A percentile compares a stretch with the other conserved stretches of the same genome.
Conservation (phyloP, 495 filamentous ascomycete species). For the Xylaria flabelliformis region DNA sequence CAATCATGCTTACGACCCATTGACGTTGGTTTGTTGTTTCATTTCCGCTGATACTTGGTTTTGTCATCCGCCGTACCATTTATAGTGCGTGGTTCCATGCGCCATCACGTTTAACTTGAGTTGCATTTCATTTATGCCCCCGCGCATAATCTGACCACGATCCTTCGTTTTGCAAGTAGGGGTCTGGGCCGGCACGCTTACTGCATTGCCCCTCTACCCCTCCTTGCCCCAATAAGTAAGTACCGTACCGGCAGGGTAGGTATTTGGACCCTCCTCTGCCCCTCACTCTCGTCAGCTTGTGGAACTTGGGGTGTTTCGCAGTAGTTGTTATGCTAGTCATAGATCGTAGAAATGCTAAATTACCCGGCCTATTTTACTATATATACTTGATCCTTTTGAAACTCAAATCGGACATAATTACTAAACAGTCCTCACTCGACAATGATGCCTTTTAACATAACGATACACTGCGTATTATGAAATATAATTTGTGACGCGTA, state of each 20-base stretch:
- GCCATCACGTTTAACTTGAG: neutral
- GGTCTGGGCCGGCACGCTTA: constrained; percentile 17
- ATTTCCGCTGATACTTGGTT: neutral
- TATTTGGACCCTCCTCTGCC: constrained; percentile 10
- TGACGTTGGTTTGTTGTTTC: neutral
- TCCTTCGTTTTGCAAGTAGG: constrained; percentile 18
- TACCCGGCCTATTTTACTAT: neutral
- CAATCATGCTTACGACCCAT: neutral
- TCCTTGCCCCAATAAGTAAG: neutral
- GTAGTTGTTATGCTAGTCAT: constrained; percentile 19
- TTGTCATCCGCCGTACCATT: constrained; percentile 12
- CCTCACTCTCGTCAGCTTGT: constrained; percentile 18
- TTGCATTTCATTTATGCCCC: neutral
- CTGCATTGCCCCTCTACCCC: constrained; percentile 17
- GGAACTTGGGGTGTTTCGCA: constrained; percentile 17
- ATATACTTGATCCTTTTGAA: neutral
- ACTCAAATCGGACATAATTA: neutral
- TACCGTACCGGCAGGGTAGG: neutral
- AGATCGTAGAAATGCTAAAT: neutral
- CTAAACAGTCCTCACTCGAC: neutral
- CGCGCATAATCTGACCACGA: constrained; percentile 24
- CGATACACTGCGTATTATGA: neutral
- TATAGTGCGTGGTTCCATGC: neutral
- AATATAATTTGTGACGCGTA: neutral
- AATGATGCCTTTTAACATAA: neutral